A percentile compares a stretch with the other conserved stretches of the same genome.
Evolutionary conservation across 257 asterid genomes (phyloP).

Genomic region (Knoxia roxburghii): DNA sequence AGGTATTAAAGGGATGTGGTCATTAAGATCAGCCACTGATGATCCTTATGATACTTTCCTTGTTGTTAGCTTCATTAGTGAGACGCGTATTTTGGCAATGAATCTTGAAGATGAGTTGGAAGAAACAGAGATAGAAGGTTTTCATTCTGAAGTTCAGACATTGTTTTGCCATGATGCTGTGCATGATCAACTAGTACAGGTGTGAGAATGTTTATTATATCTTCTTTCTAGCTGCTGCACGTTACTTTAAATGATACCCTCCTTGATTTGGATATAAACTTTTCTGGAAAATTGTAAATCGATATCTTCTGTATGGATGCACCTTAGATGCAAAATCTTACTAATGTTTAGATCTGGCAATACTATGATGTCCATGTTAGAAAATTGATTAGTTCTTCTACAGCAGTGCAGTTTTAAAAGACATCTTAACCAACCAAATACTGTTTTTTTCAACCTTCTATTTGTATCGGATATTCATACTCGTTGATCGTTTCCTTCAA

Average conservation of each 20-base stretch:
- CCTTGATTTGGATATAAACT: background rate
- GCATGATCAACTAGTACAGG: constrained; percentile 86
- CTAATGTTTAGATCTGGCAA: background rate
- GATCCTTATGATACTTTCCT: constrained; percentile 84
- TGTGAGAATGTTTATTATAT: constrained; percentile 17
- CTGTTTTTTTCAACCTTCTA: background rate
- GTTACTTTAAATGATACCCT: background rate
- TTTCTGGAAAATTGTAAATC: background rate
- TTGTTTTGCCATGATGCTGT: constrained; percentile 89
- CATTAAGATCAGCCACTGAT: constrained; percentile 74
- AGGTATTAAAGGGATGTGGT: constrained; percentile 99
- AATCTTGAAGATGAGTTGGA: constrained; percentile 89
- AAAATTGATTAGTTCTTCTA: background rate
- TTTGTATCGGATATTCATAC: background rate
- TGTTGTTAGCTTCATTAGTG: constrained; percentile 89
- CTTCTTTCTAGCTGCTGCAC: background rate
- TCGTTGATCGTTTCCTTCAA: background rate
- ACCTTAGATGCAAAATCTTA: background rate
- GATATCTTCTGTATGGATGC: background rate
- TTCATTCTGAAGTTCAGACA: constrained; percentile 69
- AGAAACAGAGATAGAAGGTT: constrained; percentile 95
- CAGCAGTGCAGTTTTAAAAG: background rate
- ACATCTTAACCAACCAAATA: background rate
- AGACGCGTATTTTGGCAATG: constrained; percentile 94
- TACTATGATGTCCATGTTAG: background rate